Evolutionary conservation across 768 basidiomycete species (phyloP).

Genomic region (Termitomyces sp.): DNA sequence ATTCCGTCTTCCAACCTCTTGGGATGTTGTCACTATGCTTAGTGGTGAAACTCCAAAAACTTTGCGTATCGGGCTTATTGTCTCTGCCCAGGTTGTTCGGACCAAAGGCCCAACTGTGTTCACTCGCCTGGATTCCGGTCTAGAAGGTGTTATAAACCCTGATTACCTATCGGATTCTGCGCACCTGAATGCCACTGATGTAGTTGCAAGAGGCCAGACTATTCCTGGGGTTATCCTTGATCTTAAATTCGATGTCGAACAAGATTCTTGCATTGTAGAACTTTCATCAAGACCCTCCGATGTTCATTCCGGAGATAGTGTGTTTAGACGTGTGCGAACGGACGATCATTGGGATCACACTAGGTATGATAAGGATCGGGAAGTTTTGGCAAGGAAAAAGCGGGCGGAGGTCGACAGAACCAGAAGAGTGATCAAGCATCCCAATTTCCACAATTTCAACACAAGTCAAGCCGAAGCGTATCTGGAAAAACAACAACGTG

Average conservation of each 20-base stretch:
- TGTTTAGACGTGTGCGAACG: slow-evolving; percentile 50
- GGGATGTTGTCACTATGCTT: slow-evolving; percentile 92
- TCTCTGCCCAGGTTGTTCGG: slow-evolving; percentile 68
- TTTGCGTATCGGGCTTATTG: slow-evolving; percentile 71
- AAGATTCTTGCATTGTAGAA: slow-evolving; percentile 63
- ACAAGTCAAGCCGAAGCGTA: slow-evolving; percentile 84
- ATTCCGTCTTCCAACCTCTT: slow-evolving; percentile 59
- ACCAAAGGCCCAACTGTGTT: slow-evolving; percentile 43
- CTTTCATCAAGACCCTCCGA: slow-evolving; percentile 68
- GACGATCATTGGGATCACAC: slow-evolving; percentile 63
- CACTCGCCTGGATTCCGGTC: slow-evolving; percentile 87
- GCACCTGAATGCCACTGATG: slow-evolving; percentile 32
- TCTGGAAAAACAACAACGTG: slow-evolving; percentile 85
- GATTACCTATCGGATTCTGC: slow-evolving; percentile 51
- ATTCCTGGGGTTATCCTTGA: slow-evolving; percentile 74
- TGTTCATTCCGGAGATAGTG: slow-evolving; percentile 53
- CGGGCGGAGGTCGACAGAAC: slow-evolving; percentile 74
- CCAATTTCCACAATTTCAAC: slow-evolving; percentile 96
- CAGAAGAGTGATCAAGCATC: slow-evolving; percentile 91
- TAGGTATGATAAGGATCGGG: slow-evolving; percentile 62
- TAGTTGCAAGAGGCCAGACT: slow-evolving; percentile 75
- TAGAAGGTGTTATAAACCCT: slow-evolving; percentile 73
- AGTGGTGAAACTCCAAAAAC: slow-evolving; percentile 86
- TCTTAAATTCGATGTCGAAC: slow-evolving; percentile 54
- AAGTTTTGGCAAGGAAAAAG: slow-evolving; percentile 77